Evolutionary conservation across 2,329 filamentous ascomycete species (phyloP).

Genomic region (Xylaria sp.): DNA sequence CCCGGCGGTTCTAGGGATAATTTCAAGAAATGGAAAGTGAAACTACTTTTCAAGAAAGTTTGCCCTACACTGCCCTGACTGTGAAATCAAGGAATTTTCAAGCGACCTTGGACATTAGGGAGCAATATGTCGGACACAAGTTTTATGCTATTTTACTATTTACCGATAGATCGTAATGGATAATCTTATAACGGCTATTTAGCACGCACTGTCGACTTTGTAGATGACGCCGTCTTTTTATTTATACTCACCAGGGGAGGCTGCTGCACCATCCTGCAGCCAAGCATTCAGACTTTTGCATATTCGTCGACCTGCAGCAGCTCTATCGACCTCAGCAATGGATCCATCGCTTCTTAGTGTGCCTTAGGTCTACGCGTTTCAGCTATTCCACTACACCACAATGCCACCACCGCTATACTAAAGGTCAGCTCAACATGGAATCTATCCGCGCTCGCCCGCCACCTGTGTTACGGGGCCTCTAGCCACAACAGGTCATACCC

Average conservation of each 20-base stretch:
- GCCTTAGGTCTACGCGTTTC: conserved; percentile 38
- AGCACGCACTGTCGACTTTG: conserved; percentile 21
- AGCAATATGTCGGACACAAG: conserved; percentile 34
- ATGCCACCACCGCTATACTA: conserved; percentile 34
- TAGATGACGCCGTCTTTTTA: conserved; percentile 42
- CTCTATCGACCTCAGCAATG: conserved; percentile 37
- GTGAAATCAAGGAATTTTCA: background rate
- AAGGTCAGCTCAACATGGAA: conserved; percentile 42
- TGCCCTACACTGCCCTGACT: conserved; percentile 6
- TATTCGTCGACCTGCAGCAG: conserved; percentile 50
- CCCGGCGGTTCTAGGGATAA: background rate
- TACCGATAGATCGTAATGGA: conserved; percentile 35
- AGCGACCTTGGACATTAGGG: background rate
- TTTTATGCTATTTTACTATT: conserved; percentile 43
- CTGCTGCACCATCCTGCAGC: conserved; percentile 51
- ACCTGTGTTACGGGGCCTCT: conserved; percentile 46
- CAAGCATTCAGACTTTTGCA: conserved; percentile 45
- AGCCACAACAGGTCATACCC: conserved; percentile 48
- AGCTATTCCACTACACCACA: conserved; percentile 38
- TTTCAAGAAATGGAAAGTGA: background rate
- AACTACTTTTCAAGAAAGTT: background rate
- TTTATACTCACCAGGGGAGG: conserved; percentile 37
- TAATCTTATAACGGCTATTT: conserved; percentile 46
- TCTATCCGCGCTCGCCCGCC: conserved; percentile 27
- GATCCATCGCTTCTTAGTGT: conserved; percentile 22